Evolutionary conservation across 495 filamentous ascomycete species (phyloP).

Genomic region (Symbiotaphrina buchneri): DNA sequence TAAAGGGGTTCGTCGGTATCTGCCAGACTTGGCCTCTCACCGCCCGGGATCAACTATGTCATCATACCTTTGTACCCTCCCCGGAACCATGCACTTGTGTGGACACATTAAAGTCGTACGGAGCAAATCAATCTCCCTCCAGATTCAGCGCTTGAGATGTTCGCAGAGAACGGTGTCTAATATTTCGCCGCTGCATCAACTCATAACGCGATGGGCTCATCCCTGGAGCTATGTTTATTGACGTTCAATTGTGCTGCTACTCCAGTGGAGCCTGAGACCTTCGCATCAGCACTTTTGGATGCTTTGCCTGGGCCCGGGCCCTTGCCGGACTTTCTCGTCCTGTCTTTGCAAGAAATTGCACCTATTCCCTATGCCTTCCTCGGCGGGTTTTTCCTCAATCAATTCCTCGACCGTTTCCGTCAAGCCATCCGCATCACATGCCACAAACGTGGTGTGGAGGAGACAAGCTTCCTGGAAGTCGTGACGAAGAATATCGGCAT

Average conservation of each 20-base stretch:
- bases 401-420: constrained; percentile 47
- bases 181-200: no score
- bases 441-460: constrained; percentile 2
- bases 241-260: constrained; percentile 78
- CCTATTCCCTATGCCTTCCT: constrained; percentile 69
- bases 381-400: constrained; percentile 54
- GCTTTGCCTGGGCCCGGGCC: constrained; percentile 28
- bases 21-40: no score
- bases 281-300: constrained; percentile 49
- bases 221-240: constrained; percentile 41
- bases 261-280: constrained; percentile 35
- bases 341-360: constrained; percentile 77
- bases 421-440: constrained; percentile 45
- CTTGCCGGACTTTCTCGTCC: constrained; percentile 14
- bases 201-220: no score
- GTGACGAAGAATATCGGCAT: constrained; percentile 55
- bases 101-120: no score
- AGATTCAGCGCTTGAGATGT: no score
- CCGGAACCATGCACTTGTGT: no score
- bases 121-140: no score
- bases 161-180: no score
- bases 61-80: no score
- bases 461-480: constrained; percentile 22
- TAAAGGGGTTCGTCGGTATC: no score
- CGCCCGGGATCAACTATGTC: no score